A percentile compares a stretch with the other conserved stretches of the same genome.
These are phyloP conservation scores for Cyberlindnera euphorbiiphila DNA, from an alignment of 805 yeast genomes.

Conservation along the genomic window DNA sequence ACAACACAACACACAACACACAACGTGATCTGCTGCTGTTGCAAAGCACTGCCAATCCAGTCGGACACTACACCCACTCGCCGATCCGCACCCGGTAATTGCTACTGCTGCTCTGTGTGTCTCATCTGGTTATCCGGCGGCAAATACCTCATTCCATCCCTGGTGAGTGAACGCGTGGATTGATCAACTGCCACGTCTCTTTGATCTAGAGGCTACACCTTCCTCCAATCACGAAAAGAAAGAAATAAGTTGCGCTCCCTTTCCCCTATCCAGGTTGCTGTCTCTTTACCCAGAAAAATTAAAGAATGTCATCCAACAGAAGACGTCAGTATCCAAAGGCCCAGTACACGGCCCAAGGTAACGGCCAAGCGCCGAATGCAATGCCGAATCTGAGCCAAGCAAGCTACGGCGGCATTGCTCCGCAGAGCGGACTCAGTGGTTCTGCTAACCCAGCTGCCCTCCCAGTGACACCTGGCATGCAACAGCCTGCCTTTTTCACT, in stretches of 20 bases:
- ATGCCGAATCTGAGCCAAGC: conserved; percentile 2
- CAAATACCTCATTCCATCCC: too few relatives aligned
- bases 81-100: too few relatives aligned
- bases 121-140: too few relatives aligned
- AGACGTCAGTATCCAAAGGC: conserved; percentile 34
- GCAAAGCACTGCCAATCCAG: too few relatives aligned
- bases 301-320: conserved; percentile 25
- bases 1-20: neutral
- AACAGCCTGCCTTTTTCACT: conserved; percentile 17
- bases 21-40: neutral
- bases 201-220: too few relatives aligned
- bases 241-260: too few relatives aligned
- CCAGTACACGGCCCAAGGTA: conserved; percentile 19
- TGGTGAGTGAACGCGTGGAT: too few relatives aligned
- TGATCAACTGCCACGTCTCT: too few relatives aligned
- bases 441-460: conserved; percentile 18
- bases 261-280: conserved; percentile 1
- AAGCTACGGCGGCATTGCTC: conserved; percentile 7
- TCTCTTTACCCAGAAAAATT: neutral
- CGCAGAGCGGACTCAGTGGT: conserved; percentile 20
- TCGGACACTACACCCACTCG: too few relatives aligned
- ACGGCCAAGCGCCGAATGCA: conserved; percentile 2
- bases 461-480: conserved; percentile 18
- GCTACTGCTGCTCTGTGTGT: too few relatives aligned
- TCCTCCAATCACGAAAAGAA: too few relatives aligned